Evolutionary conservation across 768 basidiomycete genomes (phyloP).

Genomic region (Botryobasidium botryosum): DNA sequence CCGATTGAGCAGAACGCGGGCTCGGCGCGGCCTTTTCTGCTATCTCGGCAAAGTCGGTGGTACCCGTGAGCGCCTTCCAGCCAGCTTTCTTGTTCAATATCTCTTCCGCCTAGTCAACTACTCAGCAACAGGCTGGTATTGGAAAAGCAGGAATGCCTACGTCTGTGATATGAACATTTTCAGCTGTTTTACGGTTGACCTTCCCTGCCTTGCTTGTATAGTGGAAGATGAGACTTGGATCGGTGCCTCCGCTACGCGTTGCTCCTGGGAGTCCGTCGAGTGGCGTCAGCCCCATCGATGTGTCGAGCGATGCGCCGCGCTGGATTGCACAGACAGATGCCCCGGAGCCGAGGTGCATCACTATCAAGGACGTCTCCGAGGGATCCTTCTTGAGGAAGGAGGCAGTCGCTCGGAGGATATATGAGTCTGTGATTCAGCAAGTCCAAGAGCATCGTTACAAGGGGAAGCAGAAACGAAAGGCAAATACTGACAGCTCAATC

Average conservation of each 20-base stretch:
- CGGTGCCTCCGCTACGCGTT: slow-evolving; percentile 67
- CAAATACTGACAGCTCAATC: slow-evolving; percentile 43
- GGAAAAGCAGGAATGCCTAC: slow-evolving; percentile 13
- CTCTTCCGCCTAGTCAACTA: background rate
- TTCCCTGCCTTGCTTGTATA: slow-evolving; percentile 38
- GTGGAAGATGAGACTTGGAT: slow-evolving; percentile 81
- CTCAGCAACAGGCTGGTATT: background rate
- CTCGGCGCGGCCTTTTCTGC: slow-evolving; percentile 26
- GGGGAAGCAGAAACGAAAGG: background rate
- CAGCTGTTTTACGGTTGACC: slow-evolving; percentile 39
- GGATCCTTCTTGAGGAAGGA: slow-evolving; percentile 37
- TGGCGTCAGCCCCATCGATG: slow-evolving; percentile 85
- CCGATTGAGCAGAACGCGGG: slow-evolving; percentile 12
- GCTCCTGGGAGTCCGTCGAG: slow-evolving; percentile 79
- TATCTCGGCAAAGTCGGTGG: slow-evolving; percentile 67
- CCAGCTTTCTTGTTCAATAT: slow-evolving; percentile 38
- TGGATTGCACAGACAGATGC: slow-evolving; percentile 68
- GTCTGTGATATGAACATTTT: slow-evolving; percentile 46
- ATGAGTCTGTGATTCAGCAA: slow-evolving; percentile 42
- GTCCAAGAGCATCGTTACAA: background rate
- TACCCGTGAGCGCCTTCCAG: slow-evolving; percentile 62
- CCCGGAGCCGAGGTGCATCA: slow-evolving; percentile 82
- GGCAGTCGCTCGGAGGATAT: slow-evolving; percentile 49
- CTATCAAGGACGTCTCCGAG: slow-evolving; percentile 49
- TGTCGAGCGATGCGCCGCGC: slow-evolving; percentile 60